Conservation (phyloP, 306 rosid genomes). For the Dalbergia cochinchinensis region DNA sequence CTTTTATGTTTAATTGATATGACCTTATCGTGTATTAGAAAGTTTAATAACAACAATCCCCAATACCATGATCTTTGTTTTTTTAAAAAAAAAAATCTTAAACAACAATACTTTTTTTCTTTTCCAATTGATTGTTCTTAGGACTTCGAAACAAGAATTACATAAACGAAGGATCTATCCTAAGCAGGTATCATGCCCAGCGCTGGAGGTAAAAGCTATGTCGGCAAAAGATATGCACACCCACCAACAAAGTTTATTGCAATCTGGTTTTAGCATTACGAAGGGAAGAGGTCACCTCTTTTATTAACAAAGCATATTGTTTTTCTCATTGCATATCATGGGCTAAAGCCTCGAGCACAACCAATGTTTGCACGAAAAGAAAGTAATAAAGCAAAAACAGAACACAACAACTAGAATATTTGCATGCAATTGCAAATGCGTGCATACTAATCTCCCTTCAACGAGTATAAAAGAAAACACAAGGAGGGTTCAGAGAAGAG, state of each 20-base stretch:
- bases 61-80: not conserved
- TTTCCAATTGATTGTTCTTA: not conserved
- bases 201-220: not conserved
- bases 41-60: too few relatives aligned
- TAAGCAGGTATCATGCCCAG: not conserved
- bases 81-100: not conserved
- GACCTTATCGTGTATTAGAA: too few relatives aligned
- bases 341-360: conserved; percentile 16
- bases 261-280: conserved; percentile 45
- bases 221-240: not conserved
- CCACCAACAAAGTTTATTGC: conserved; percentile 15
- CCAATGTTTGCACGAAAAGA: conserved; percentile 51
- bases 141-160: not conserved
- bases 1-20: not conserved
- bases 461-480: conserved; percentile 44
- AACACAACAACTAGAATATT: conserved; percentile 5
- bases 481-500: not conserved
- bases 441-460: conserved; percentile 16
- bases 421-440: not conserved
- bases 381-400: conserved; percentile 37
- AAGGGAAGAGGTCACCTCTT: conserved; percentile 41
- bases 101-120: not conserved
- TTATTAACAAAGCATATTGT: conserved; percentile 47
- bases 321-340: conserved; percentile 39
- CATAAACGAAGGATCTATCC: not conserved